These are phyloP conservation scores for Pisolithus albus DNA, from an alignment of 768 basidiomycete genomes.

Conservation along the genomic window DNA sequence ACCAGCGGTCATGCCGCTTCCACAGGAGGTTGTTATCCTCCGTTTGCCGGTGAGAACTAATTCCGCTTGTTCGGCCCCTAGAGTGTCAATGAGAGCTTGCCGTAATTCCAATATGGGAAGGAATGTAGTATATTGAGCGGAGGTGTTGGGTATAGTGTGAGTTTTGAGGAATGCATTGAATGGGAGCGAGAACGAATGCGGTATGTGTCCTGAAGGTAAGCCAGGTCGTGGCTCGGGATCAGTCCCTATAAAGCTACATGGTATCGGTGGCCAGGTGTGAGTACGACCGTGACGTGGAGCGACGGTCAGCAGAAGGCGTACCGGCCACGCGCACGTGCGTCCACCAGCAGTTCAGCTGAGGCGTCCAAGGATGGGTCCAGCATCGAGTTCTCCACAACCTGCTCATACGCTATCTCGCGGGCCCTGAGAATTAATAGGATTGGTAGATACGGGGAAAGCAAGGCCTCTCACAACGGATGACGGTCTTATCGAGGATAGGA, in stretches of 20 bases:
- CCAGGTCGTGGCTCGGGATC: constrained; percentile 88
- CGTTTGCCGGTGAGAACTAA: constrained; percentile 54
- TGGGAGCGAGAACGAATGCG: constrained; percentile 76
- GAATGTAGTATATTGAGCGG: constrained; percentile 52
- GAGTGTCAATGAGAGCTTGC: constrained; percentile 49
- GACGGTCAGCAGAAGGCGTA: constrained; percentile 25
- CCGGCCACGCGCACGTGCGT: constrained; percentile 83
- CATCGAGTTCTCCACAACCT: constrained; percentile 68
- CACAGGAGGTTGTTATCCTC: constrained; percentile 72
- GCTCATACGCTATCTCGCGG: constrained; percentile 57
- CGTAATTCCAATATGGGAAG: constrained; percentile 52
- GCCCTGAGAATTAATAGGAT: constrained; percentile 15
- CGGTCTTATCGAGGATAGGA: constrained; percentile 44
- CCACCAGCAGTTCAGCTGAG: constrained; percentile 66
- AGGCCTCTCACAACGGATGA: constrained; percentile 36
- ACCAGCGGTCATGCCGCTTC: constrained; percentile 98
- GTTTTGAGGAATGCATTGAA: constrained; percentile 66
- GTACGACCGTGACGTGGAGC: background rate
- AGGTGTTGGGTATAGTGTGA: constrained; percentile 27
- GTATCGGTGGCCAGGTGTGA: constrained; percentile 6
- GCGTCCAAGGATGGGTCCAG: constrained; percentile 38
- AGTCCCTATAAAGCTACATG: constrained; percentile 62
- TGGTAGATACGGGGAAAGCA: constrained; percentile 27
- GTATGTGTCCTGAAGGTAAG: constrained; percentile 89
- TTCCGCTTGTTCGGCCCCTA: constrained; percentile 54